phyloP scores from a whole-genome alignment of 768 basidiomycete species.

The Boletus tylopilopsis region DNA sequence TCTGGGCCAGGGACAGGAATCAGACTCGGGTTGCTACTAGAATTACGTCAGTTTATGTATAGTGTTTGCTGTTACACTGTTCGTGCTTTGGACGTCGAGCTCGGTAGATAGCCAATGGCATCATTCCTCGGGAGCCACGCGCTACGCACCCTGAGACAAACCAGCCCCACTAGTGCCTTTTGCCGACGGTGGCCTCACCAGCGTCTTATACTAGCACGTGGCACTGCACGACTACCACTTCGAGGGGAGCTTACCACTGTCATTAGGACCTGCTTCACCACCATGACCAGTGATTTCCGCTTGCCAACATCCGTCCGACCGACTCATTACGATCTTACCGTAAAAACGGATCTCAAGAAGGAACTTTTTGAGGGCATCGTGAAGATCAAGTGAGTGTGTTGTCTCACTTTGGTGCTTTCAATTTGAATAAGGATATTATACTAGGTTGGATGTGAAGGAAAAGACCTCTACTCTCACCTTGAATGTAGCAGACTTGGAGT shows the following conservation, averaged over 20 bases:
- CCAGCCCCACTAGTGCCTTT: background rate
- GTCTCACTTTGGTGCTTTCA: background rate
- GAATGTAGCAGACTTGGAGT: conserved; percentile 57
- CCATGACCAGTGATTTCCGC: conserved; percentile 34
- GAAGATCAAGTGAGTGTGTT: conserved; percentile 53
- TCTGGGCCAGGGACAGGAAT: background rate
- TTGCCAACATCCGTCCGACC: conserved; percentile 67
- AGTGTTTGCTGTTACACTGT: too few relatives aligned
- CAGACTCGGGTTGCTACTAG: background rate
- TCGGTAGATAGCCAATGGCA: conserved; percentile 8
- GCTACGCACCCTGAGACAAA: conserved; percentile 3
- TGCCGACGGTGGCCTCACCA: background rate
- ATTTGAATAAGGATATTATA: too few relatives aligned
- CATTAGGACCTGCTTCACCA: conserved; percentile 6
- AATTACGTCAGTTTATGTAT: too few relatives aligned
- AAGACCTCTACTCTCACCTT: conserved; percentile 61
- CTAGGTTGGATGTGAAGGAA: conserved; percentile 59
- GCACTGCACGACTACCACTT: background rate
- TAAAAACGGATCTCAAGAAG: conserved; percentile 80
- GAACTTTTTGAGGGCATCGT: conserved; percentile 75
- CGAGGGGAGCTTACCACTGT: background rate
- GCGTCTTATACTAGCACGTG: background rate
- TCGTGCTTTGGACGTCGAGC: too few relatives aligned
- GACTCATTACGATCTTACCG: conserved; percentile 71
- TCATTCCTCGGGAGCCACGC: conserved; percentile 4